Conservation (phyloP, 2,329 filamentous ascomycete genomes). For the Monilinia laxa region DNA sequence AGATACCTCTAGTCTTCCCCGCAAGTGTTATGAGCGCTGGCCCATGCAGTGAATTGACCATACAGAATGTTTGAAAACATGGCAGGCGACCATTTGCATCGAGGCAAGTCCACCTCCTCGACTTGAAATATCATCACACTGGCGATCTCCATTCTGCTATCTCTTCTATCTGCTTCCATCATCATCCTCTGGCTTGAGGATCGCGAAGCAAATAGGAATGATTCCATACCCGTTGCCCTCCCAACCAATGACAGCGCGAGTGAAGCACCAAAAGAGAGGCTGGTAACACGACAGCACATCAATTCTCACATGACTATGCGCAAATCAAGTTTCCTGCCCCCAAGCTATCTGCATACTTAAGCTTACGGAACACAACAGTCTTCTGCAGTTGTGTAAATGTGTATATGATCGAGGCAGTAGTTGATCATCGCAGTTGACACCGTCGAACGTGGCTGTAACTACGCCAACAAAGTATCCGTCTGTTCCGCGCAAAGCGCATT, state of each 20-base stretch:
- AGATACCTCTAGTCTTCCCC: slow-evolving; percentile 10
- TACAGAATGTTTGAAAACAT: slow-evolving; percentile 1
- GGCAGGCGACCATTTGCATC: slow-evolving; percentile 18
- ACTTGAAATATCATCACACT: slow-evolving; percentile 3
- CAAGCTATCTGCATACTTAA: slow-evolving; percentile 6
- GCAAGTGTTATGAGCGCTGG: slow-evolving; percentile 19
- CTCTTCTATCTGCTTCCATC: neutral
- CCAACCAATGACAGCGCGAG: slow-evolving; percentile 20
- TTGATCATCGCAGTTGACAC: slow-evolving; percentile 8
- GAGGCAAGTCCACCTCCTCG: neutral
- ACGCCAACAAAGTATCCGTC: slow-evolving; percentile 11
- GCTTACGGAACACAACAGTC: slow-evolving; percentile 7
- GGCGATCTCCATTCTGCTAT: slow-evolving; percentile 1
- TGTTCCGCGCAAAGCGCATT: slow-evolving; percentile 12
- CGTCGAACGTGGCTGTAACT: slow-evolving; percentile 21
- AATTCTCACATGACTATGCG: slow-evolving; percentile 20
- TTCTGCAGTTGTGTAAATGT: slow-evolving; percentile 5
- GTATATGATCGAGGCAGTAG: slow-evolving; percentile 2
- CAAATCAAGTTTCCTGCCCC: slow-evolving; percentile 19
- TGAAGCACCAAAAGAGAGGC: slow-evolving; percentile 10
- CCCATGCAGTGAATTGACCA: slow-evolving; percentile 13
- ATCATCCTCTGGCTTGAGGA: neutral
- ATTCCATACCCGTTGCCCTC: slow-evolving; percentile 7
- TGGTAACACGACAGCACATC: slow-evolving; percentile 22
- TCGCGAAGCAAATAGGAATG: neutral